phyloP scores from a whole-genome alignment of 768 basidiomycete species.

The Chalciporus sphaerocephalus region DNA sequence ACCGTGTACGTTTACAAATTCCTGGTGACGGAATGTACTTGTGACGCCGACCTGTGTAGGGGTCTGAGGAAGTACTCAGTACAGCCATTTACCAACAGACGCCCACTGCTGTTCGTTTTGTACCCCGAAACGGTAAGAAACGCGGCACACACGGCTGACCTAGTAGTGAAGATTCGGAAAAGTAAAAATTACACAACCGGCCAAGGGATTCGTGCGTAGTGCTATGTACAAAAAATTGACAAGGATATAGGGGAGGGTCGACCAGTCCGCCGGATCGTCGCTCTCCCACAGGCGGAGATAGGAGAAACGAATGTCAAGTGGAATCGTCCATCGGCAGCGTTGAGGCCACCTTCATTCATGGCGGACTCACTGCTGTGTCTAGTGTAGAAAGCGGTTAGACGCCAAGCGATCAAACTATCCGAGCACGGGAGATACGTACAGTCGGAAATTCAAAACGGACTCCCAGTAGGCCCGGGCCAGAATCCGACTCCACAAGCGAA shows the following conservation, averaged over 20 bases:
- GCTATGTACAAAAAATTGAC: not conserved
- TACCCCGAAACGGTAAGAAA: conserved; percentile 15
- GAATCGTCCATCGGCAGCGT: conserved; percentile 6
- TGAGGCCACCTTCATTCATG: conserved; percentile 5
- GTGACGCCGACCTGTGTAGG: not conserved
- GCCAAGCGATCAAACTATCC: not conserved
- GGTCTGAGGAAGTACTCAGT: not conserved
- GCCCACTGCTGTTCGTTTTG: not conserved
- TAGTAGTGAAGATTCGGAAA: conserved; percentile 5
- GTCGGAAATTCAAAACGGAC: conserved; percentile 1
- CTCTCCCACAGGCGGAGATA: not conserved
- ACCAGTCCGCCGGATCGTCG: not conserved
- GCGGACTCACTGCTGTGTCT: too few relatives aligned
- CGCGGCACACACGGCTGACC: conserved; percentile 23
- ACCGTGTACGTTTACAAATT: not conserved
- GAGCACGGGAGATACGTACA: conserved; percentile 6
- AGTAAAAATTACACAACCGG: not conserved
- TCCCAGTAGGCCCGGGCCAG: conserved; percentile 6
- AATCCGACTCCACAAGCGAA: not conserved
- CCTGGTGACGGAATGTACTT: not conserved
- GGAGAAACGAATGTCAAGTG: conserved; percentile 6
- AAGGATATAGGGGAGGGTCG: not conserved
- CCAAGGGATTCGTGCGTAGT: not conserved
- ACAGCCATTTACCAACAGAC: not conserved
- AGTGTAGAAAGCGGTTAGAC: too few relatives aligned